phyloP scores from a whole-genome alignment of 106 monocot genomes.

The Vanilla planifolia region DNA sequence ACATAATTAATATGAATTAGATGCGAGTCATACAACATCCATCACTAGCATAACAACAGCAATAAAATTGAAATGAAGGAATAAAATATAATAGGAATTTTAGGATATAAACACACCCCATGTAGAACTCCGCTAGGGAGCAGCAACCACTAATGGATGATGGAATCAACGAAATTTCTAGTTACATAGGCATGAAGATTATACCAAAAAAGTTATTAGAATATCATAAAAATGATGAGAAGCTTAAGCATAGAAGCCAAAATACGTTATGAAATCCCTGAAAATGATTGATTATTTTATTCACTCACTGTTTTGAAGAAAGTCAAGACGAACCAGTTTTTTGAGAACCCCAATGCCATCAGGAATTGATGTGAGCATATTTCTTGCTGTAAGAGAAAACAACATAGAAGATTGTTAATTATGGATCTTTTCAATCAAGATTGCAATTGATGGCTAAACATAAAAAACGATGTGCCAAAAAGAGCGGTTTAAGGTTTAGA shows the following conservation, averaged over 20 bases:
- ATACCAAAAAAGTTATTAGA: not conserved
- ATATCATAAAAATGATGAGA: not conserved
- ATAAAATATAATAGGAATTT: not conserved
- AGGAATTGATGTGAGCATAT: constrained; percentile 68
- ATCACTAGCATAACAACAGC: not conserved
- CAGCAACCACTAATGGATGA: constrained; percentile 69
- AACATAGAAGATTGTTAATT: not conserved
- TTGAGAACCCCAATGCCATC: constrained; percentile 75
- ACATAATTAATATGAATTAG: not conserved
- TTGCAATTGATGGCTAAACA: not conserved
- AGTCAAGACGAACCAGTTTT: constrained; percentile 72
- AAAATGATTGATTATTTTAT: not conserved
- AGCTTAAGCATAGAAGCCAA: not conserved
- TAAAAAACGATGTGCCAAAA: not conserved
- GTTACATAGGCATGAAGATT: not conserved
- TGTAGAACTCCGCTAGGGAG: constrained; percentile 81
- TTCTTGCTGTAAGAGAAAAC: constrained; percentile 53
- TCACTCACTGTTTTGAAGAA: constrained; percentile 94
- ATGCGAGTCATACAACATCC: constrained; percentile 8
- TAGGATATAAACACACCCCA: constrained; percentile 59
- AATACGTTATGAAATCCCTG: not conserved
- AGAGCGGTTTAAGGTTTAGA: no score
- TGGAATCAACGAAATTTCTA: constrained; percentile 80
- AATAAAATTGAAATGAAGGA: not conserved
- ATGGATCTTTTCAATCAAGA: not conserved